Conservation (phyloP, 257 asterid genomes). For the Parsonsia alboflavescens region DNA sequence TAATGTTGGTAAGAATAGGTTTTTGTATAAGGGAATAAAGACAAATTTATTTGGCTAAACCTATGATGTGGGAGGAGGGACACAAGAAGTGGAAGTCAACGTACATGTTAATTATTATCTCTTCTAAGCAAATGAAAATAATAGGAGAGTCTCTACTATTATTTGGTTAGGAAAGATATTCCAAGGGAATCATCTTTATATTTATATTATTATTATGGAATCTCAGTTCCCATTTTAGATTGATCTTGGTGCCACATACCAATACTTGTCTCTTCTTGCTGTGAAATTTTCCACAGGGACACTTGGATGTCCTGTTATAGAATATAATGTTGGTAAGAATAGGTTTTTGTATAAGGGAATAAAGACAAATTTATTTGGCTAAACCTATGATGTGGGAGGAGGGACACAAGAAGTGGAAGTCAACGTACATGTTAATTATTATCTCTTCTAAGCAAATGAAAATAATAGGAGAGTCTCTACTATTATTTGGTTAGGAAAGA, state of each 20-base stretch:
- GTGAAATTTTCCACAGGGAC: neutral
- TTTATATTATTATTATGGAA: neutral
- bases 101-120: neutral
- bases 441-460: neutral
- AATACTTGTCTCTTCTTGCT: neutral
- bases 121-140: neutral
- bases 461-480: neutral
- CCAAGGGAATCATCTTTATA: neutral
- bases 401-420: neutral
- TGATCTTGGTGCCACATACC: neutral
- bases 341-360: neutral
- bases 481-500: neutral
- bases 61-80: neutral
- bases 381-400: neutral
- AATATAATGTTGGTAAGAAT: neutral
- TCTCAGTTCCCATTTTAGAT: neutral
- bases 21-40: neutral
- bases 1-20: neutral
- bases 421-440: neutral
- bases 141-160: neutral
- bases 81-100: neutral
- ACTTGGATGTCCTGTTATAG: neutral
- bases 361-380: neutral
- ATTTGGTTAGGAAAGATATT: neutral
- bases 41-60: neutral